Evolutionary conservation across 345 rosid genomes (phyloP).

Genomic region (Ceriops decandra): DNA sequence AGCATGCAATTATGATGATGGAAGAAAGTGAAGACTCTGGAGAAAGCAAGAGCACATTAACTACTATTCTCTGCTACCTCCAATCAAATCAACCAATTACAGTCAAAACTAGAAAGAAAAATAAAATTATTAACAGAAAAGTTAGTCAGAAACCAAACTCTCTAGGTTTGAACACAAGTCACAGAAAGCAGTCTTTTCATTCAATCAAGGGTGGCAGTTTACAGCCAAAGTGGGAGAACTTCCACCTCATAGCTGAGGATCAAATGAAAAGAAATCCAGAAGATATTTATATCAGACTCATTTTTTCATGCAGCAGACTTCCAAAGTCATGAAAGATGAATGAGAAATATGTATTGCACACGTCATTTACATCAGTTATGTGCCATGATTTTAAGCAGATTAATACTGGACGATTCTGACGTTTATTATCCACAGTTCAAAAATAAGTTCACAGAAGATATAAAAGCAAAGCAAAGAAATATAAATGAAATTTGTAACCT

Average conservation of each 20-base stretch:
- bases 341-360: too few species aligned
- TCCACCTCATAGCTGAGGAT: too few species aligned
- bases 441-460: background rate
- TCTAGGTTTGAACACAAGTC: too few species aligned
- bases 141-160: too few species aligned
- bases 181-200: too few species aligned
- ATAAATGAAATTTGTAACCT: constrained; percentile 40
- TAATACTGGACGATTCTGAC: background rate
- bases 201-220: too few species aligned
- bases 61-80: background rate
- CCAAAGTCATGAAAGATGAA: too few species aligned
- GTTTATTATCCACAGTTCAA: background rate
- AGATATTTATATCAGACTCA: too few species aligned
- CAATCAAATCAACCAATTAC: background rate
- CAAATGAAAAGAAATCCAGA: too few species aligned
- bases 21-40: background rate
- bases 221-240: too few species aligned
- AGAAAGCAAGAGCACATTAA: background rate
- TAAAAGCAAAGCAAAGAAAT: background rate
- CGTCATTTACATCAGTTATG: background rate
- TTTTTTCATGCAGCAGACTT: too few species aligned
- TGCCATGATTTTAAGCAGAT: background rate
- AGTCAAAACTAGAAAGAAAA: background rate
- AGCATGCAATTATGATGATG: background rate
- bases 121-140: too few species aligned